Evolutionary conservation across 108 stramenopile genomes (phyloP).

Genomic region (Seminavis robusta): DNA sequence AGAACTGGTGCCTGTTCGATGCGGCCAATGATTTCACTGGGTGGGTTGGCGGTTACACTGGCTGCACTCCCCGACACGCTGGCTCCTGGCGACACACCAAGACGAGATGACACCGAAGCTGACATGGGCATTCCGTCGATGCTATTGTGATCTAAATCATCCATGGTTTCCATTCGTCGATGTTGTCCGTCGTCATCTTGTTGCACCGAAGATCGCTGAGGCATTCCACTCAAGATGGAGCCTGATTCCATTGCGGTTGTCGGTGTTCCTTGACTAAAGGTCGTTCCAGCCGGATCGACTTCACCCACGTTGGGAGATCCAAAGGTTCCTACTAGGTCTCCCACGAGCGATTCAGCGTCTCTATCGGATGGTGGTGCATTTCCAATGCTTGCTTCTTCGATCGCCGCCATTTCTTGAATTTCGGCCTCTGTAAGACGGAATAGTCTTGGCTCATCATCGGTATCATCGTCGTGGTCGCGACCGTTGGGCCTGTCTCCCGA

Average conservation of each 20-base stretch:
- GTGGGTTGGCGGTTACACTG: constrained; percentile 34
- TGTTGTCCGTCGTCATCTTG: constrained; percentile 2
- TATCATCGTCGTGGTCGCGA: too few species aligned
- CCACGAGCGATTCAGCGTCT: constrained; percentile 53
- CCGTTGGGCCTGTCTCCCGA: too few species aligned
- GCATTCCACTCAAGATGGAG: constrained; percentile 20
- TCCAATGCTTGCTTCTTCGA: constrained; percentile 65
- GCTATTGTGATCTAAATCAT: constrained; percentile 8
- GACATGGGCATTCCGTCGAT: constrained; percentile 17
- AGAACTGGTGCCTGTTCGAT: constrained; percentile 12
- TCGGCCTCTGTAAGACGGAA: constrained; percentile 64
- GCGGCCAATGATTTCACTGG: constrained; percentile 31
- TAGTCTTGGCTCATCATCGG: constrained; percentile 29
- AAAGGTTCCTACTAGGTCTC: constrained; percentile 20
- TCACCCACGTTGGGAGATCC: too few species aligned
- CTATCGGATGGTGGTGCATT: constrained; percentile 71
- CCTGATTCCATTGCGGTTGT: constrained; percentile 42
- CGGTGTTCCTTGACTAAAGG: constrained; percentile 36
- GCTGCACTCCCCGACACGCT: not conserved
- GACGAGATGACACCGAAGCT: constrained; percentile 15
- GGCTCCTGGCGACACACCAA: constrained; percentile 6
- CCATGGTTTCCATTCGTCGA: too few species aligned
- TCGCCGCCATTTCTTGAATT: constrained; percentile 66
- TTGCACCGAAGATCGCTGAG: constrained; percentile 2
- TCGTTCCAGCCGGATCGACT: not conserved